Percentiles rank a stretch among this genome's conserved stretches.
Conservation (phyloP, 352 stramenopile genomes). For the Phytophthora pisi region DNA sequence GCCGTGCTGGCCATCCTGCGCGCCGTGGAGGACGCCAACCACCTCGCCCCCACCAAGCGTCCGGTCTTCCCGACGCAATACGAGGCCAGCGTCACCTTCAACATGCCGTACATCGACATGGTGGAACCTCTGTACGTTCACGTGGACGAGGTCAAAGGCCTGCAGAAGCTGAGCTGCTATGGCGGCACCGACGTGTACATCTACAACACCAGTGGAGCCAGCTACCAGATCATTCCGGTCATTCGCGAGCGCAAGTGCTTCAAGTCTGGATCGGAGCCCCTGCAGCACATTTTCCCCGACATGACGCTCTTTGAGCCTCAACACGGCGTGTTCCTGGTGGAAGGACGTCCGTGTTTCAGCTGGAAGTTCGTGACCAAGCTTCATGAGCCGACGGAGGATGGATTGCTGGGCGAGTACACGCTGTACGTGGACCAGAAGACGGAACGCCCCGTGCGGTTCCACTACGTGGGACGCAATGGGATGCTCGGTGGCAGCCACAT, state of each 20-base stretch:
- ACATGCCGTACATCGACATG: constrained; percentile 91
- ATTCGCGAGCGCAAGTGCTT: constrained; percentile 83
- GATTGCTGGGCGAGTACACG: constrained; percentile 84
- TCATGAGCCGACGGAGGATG: constrained; percentile 58
- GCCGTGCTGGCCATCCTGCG: constrained; percentile 81
- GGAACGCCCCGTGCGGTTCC: constrained; percentile 81
- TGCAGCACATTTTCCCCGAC: constrained; percentile 89
- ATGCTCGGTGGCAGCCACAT: constrained; percentile 89
- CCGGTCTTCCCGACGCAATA: constrained; percentile 84
- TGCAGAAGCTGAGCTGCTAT: constrained; percentile 91
- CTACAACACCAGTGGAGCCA: constrained; percentile 79
- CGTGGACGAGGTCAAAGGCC: constrained; percentile 67
- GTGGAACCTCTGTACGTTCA: constrained; percentile 89
- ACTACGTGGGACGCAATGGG: constrained; percentile 86
- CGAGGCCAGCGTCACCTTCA: constrained; percentile 86
- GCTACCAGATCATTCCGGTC: constrained; percentile 86
- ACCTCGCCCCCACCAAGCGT: constrained; percentile 67
- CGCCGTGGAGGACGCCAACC: constrained; percentile 80
- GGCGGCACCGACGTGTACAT: constrained; percentile 89
- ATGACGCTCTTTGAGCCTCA: constrained; percentile 85
- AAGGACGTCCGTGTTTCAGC: constrained; percentile 75
- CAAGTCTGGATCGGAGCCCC: constrained; percentile 42
- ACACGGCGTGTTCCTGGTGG: constrained; percentile 76
- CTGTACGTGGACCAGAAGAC: constrained; percentile 84
- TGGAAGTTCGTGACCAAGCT: constrained; percentile 82